phyloP scores from a whole-genome alignment of 805 yeast genomes.

The Pichia phayaonensis region DNA sequence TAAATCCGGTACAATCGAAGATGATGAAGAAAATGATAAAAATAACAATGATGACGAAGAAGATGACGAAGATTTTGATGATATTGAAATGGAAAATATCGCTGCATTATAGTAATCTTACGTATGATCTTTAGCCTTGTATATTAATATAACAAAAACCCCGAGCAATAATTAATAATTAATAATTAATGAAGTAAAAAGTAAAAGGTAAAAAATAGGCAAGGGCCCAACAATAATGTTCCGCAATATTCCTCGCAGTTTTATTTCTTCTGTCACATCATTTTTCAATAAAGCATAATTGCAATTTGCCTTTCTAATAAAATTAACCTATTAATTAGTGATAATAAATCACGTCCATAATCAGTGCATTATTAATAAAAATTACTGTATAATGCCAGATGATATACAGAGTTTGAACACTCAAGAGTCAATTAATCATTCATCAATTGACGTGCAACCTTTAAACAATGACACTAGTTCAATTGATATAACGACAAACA shows the following conservation, averaged over 20 bases:
- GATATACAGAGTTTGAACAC: background rate
- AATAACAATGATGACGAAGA: conserved; percentile 31
- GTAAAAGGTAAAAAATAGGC: too few relatives aligned
- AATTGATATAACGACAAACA: background rate
- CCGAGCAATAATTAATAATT: too few relatives aligned
- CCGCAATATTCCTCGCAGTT: background rate
- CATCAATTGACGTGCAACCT: background rate
- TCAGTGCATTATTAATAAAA: conserved; percentile 17
- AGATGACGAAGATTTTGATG: conserved; percentile 62
- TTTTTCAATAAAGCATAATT: too few relatives aligned
- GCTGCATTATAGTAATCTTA: conserved; percentile 26
- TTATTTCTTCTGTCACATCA: background rate
- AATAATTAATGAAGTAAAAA: too few relatives aligned
- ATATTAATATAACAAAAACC: background rate
- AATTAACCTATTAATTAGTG: background rate
- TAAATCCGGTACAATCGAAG: conserved; percentile 41
- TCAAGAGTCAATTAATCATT: background rate
- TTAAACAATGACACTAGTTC: background rate
- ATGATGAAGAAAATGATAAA: conserved; percentile 31
- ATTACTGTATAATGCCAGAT: conserved; percentile 27
- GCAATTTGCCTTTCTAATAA: background rate
- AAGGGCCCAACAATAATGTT: too few relatives aligned
- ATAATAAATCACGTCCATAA: too few relatives aligned
- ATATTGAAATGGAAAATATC: conserved; percentile 71
- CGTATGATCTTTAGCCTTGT: background rate